phyloP scores from a whole-genome alignment of 129 eudicot genomes.

The Pulicaria dysenterica region DNA sequence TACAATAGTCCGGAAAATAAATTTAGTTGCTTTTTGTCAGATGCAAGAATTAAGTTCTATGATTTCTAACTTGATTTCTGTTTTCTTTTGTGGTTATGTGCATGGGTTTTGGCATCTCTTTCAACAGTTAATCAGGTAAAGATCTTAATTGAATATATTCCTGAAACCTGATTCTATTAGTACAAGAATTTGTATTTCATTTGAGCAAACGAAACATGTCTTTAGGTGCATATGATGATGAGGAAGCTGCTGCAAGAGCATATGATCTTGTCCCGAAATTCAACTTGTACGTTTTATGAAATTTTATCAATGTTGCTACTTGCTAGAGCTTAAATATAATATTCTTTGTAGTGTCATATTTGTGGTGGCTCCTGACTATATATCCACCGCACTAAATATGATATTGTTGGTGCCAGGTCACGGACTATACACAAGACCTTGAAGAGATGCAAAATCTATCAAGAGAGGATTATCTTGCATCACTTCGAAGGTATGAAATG shows the following conservation, averaged over 20 bases:
- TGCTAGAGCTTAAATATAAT: no score
- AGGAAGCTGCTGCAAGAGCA: constrained; percentile 99
- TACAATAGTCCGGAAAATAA: not conserved
- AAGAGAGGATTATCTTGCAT: constrained; percentile 97
- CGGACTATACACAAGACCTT: constrained; percentile 90
- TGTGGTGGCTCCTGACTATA: constrained; percentile 8
- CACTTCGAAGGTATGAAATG: constrained; percentile 75
- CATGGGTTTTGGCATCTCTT: constrained; percentile 27
- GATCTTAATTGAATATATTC: not conserved
- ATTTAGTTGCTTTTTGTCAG: constrained; percentile 19
- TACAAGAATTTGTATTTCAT: constrained; percentile 13
- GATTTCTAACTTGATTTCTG: constrained; percentile 36
- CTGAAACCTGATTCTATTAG: not conserved
- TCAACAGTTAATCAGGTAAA: constrained; percentile 94
- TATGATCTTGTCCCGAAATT: no score
- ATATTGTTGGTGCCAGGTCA: constrained; percentile 61
- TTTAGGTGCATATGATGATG: constrained; percentile 98
- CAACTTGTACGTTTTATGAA: no score
- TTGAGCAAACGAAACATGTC: constrained; percentile 18
- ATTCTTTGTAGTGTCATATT: constrained; percentile 7
- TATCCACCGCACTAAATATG: constrained; percentile 25
- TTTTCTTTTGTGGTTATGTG: constrained; percentile 41
- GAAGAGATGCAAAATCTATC: constrained; percentile 98
- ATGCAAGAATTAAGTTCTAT: constrained; percentile 17
- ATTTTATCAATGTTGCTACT: no score